Evolutionary conservation across 495 filamentous ascomycete species (phyloP).

Genomic region (Tuber umbilicatum): DNA sequence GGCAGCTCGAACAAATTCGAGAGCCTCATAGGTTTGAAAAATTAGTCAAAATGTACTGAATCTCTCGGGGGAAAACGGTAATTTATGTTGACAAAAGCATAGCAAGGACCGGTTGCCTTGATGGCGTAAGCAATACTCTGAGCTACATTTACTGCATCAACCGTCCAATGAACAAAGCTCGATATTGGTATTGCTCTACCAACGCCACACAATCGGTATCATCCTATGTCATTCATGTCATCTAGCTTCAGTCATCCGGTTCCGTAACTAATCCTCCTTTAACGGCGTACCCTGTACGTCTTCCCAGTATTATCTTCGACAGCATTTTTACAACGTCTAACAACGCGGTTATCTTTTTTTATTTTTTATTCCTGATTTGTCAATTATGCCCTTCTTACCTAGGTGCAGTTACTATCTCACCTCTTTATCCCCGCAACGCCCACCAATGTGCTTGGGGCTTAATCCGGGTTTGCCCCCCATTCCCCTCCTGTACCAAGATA

Average conservation of each 20-base stretch:
- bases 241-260: background rate
- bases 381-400: background rate
- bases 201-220: background rate
- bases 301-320: background rate
- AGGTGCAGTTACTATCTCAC: background rate
- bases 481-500: background rate
- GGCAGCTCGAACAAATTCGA: no score
- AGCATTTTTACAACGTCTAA: no score
- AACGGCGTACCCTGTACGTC: background rate
- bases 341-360: background rate
- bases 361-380: background rate
- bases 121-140: background rate
- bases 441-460: background rate
- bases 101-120: background rate
- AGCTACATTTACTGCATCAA: background rate
- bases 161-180: background rate
- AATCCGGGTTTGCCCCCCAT: background rate
- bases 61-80: background rate
- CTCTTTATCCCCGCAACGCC: background rate
- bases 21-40: background rate
- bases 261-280: background rate
- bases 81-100: constrained; percentile 2
- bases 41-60: background rate
- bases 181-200: background rate
- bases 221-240: background rate